Evolutionary conservation across 495 filamentous ascomycete genomes (phyloP).

Genomic region (Lepraria neglecta): DNA sequence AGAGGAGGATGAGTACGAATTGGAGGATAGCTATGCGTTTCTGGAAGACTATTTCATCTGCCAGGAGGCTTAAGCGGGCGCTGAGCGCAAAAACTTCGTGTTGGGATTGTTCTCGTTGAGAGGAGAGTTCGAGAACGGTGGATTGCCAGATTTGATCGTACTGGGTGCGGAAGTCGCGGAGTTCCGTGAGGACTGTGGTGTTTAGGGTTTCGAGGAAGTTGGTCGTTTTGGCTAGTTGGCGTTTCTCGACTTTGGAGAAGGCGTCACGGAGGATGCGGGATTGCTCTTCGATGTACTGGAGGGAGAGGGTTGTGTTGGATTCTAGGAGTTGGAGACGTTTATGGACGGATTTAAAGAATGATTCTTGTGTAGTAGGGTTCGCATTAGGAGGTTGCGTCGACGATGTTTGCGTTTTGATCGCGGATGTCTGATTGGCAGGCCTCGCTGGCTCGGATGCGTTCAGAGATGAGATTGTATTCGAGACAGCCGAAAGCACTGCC

Average conservation of each 20-base stretch:
- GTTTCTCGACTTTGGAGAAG: conserved; percentile 82
- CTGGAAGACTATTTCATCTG: conserved; percentile 92
- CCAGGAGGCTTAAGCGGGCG: conserved; percentile 72
- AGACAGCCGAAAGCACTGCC: conserved; percentile 28
- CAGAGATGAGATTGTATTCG: conserved; percentile 12
- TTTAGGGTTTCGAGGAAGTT: conserved; percentile 79
- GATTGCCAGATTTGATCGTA: conserved; percentile 97
- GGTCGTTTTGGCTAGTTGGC: conserved; percentile 75
- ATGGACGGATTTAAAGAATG: conserved; percentile 93
- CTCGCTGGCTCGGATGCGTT: conserved; percentile 2
- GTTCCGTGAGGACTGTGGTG: conserved; percentile 74
- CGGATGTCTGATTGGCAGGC: conserved; percentile 30
- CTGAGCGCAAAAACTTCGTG: conserved; percentile 77
- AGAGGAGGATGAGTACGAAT: conserved; percentile 76
- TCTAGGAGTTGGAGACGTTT: conserved; percentile 89
- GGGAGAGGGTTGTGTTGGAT: conserved; percentile 81
- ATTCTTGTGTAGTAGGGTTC: conserved; percentile 84
- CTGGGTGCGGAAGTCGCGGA: conserved; percentile 70
- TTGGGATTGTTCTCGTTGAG: conserved; percentile 71
- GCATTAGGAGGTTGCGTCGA: conserved; percentile 51
- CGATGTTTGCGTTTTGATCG: conserved; percentile 44
- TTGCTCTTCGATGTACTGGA: conserved; percentile 96
- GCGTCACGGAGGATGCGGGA: conserved; percentile 87
- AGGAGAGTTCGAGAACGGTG: conserved; percentile 85
- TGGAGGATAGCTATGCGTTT: conserved; percentile 90